These are phyloP conservation scores for Rutstroemia sp. DNA, from an alignment of 2,329 filamentous ascomycete species.

Conservation along the genomic window DNA sequence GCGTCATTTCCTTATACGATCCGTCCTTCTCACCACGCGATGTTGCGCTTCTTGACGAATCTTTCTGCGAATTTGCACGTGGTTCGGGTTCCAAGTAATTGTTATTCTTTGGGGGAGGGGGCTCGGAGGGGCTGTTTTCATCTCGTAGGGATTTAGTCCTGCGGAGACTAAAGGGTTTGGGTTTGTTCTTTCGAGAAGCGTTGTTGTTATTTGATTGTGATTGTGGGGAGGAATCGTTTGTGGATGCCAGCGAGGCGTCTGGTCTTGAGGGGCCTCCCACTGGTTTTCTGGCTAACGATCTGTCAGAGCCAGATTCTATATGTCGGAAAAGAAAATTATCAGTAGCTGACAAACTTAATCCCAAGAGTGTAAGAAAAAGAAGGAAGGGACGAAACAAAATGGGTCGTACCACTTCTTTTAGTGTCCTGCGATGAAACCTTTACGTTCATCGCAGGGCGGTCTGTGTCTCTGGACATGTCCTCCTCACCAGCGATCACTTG, in stretches of 20 bases:
- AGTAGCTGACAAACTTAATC: conserved; percentile 1
- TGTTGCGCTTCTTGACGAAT: conserved; percentile 48
- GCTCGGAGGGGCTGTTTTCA: conserved; percentile 25
- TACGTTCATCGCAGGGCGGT: conserved; percentile 21
- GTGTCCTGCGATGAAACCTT: conserved; percentile 27
- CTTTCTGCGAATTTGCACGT: conserved; percentile 30
- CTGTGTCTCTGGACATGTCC: conserved; percentile 30
- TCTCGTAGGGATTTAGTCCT: conserved; percentile 38
- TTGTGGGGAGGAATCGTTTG: conserved; percentile 8
- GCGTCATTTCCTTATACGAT: conserved; percentile 60
- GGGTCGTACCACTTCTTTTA: conserved; percentile 27
- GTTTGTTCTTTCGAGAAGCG: conserved; percentile 22
- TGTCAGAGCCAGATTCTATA: conserved; percentile 21
- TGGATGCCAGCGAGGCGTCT: conserved; percentile 22
- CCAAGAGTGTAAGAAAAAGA: conserved; percentile 4
- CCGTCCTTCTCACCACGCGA: conserved; percentile 48
- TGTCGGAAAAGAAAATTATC: conserved; percentile 3
- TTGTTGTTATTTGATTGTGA: conserved; percentile 13
- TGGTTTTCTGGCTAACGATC: conserved; percentile 23
- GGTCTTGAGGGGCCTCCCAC: conserved; percentile 24
- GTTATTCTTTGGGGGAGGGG: conserved; percentile 3
- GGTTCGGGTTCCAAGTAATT: conserved; percentile 11
- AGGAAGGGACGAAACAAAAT: conserved; percentile 14
- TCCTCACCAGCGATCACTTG: conserved; percentile 26
- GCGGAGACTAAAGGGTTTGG: conserved; percentile 30